phyloP scores from a whole-genome alignment of 768 basidiomycete species.

The Rhodotorula diobovata region DNA sequence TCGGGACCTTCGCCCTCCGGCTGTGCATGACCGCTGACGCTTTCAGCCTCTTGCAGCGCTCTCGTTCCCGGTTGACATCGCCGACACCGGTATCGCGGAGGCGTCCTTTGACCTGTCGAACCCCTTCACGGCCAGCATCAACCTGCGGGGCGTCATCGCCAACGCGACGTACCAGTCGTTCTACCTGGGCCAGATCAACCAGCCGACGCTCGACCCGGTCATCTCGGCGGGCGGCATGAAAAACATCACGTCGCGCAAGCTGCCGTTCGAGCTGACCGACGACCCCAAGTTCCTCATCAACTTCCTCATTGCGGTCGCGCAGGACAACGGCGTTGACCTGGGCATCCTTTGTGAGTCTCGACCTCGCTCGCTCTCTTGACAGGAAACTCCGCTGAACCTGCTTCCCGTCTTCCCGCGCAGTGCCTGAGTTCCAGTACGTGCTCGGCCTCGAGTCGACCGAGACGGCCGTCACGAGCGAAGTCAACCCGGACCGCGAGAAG shows the following conservation, averaged over 20 bases:
- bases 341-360: slow-evolving; percentile 47
- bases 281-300: slow-evolving; percentile 60
- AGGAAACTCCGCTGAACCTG: slow-evolving; percentile 40
- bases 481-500: slow-evolving; percentile 54
- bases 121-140: slow-evolving; percentile 71
- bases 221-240: slow-evolving; percentile 61
- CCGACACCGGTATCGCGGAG: slow-evolving; percentile 58
- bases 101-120: slow-evolving; percentile 60
- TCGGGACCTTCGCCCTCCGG: no score
- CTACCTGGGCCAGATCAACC: slow-evolving; percentile 52
- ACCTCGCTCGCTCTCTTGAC: slow-evolving; percentile 23
- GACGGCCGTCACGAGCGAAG: slow-evolving; percentile 52
- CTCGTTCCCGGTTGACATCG: slow-evolving; percentile 61
- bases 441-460: slow-evolving; percentile 5
- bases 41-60: slow-evolving; percentile 45
- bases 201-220: slow-evolving; percentile 48
- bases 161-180: slow-evolving; percentile 58
- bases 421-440: slow-evolving; percentile 25
- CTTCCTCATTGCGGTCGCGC: slow-evolving; percentile 55
- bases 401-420: slow-evolving; percentile 43
- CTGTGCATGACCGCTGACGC: no score
- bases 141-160: slow-evolving; percentile 57
- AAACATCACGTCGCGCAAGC: slow-evolving; percentile 56
- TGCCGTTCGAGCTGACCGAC: slow-evolving; percentile 58
- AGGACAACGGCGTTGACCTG: slow-evolving; percentile 57